Base-by-base conservation (phyloP, 441 rosid species). In the Bruguiera hainesii region DNA sequence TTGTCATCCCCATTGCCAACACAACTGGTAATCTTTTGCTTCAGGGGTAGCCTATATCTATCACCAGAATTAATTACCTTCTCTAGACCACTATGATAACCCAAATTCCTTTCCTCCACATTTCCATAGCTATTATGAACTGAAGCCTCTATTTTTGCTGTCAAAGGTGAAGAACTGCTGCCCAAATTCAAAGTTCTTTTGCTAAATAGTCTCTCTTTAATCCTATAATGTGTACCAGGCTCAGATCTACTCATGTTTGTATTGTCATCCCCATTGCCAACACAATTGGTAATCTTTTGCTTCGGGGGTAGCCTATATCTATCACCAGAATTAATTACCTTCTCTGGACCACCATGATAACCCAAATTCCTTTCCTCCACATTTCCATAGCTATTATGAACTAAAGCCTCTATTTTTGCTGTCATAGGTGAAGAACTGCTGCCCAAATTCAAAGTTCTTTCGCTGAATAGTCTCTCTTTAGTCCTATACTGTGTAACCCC, bases 171-270 rank as follows among this genome's bases (percentile, higher is more conserved):
- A 61, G 72, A 60, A 61, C 19, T 35, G 20, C 13, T 20, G 26
- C 20, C 52, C 52, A 33, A 51, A 63, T 71, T 63, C 33, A 39
- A 25, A 23, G 51, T 63, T 63, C 51, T 62, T 65, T 73, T 66
- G 6, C 61, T 30, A 33, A 66, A 52, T 68, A 60, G 30, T 55
- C 58, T 55, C 33, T 61, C 79, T 60, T 80, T 67, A 60, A 71
- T 59, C 57, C 67, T 62, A 61, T 35, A 50, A 65, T 29, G 42
- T 68, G 23, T 66, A 57, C 70, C 75, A 30, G 72, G 57, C 5
- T 67, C 72, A 11, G 65, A 64, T 63, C 67, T 73, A 51, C 56
- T 61, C 57, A 52, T 69, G 62, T 73, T 72, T 62, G 25, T 68
- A 50, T 73, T 65, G 4, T 42, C 56, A 31, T 28, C 66, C 67